Percentiles rank a stretch among this genome's conserved stretches.
Conservation (phyloP, 2,329 filamentous ascomycete genomes). For the Xylariales sp. region DNA sequence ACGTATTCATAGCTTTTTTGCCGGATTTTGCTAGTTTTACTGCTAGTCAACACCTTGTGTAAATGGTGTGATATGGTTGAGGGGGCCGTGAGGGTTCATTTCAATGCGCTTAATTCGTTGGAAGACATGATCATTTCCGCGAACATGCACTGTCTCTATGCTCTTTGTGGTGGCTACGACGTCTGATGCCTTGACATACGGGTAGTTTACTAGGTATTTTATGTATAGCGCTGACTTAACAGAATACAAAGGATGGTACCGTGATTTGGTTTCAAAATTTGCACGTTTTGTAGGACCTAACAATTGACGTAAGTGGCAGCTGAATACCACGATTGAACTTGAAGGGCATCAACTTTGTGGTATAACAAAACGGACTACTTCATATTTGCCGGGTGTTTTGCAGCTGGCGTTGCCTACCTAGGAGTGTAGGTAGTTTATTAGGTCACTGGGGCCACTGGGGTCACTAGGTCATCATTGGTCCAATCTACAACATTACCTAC, state of each 20-base stretch:
- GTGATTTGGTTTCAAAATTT: background rate
- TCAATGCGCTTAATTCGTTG: background rate
- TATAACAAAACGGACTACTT: too few species aligned
- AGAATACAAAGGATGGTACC: background rate
- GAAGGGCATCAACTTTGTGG: too few species aligned
- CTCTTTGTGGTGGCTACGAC: background rate
- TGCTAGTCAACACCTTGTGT: background rate
- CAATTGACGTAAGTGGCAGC: background rate
- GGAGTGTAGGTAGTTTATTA: too few species aligned
- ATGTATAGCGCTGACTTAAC: background rate
- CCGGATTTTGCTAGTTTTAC: background rate
- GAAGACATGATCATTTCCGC: background rate
- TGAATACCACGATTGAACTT: background rate
- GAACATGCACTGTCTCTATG: background rate
- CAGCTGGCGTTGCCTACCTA: conserved; percentile 9
- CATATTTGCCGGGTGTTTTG: conserved; percentile 17
- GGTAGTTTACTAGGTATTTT: background rate
- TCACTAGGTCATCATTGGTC: conserved; percentile 16
- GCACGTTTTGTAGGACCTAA: background rate
- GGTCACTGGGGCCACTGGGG: too few species aligned
- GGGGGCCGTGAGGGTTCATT: background rate
- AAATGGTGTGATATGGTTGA: too few species aligned
- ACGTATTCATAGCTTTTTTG: background rate
- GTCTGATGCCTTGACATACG: background rate
- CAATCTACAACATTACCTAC: conserved; percentile 16